A percentile compares a stretch with the other conserved stretches of the same genome.
Evolutionary conservation across 371 early-diverging fungal genomes (phyloP).

Genomic region (Paramicrosporidium saccamoebae): DNA sequence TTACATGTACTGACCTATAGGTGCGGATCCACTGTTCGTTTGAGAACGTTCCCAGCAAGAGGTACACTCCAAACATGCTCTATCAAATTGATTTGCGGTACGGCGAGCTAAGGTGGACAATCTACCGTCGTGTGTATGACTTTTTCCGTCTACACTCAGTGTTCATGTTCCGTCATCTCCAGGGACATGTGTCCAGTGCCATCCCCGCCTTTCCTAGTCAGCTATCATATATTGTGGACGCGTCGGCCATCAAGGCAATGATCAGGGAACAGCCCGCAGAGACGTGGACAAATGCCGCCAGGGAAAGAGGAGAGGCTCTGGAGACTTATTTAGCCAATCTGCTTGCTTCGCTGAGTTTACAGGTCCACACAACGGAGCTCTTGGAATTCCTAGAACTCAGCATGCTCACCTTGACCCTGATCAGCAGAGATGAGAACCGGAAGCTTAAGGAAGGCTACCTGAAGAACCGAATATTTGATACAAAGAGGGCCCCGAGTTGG

Average conservation of each 20-base stretch:
- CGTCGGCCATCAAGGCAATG: slow-evolving; percentile 8
- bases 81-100: slow-evolving; percentile 37
- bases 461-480: slow-evolving; percentile 8
- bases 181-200: slow-evolving; percentile 5
- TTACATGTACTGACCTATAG: too few species aligned
- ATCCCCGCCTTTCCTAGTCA: slow-evolving; percentile 16
- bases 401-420: too few species aligned
- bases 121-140: slow-evolving; percentile 25
- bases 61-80: too few species aligned
- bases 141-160: slow-evolving; percentile 24
- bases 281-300: slow-evolving; percentile 7
- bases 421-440: slow-evolving; percentile 44
- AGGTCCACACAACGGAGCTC: too few species aligned
- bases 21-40: slow-evolving; percentile 5
- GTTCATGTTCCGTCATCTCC: slow-evolving; percentile 11
- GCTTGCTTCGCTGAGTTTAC: slow-evolving; percentile 17
- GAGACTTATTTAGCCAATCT: slow-evolving; percentile 18
- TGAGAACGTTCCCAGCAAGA: too few species aligned
- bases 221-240: slow-evolving; percentile 8
- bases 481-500: too few species aligned
- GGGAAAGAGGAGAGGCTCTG: slow-evolving; percentile 16
- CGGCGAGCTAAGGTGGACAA: slow-evolving; percentile 39
- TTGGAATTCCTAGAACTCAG: slow-evolving; percentile 46
- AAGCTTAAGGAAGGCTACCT: slow-evolving; percentile 49
- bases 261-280: slow-evolving; percentile 5